Percentiles rank a stretch among this genome's conserved stretches.
Evolutionary conservation across 1,284 basidiomycete species (phyloP).

Genomic region (Cerrena zonata): DNA sequence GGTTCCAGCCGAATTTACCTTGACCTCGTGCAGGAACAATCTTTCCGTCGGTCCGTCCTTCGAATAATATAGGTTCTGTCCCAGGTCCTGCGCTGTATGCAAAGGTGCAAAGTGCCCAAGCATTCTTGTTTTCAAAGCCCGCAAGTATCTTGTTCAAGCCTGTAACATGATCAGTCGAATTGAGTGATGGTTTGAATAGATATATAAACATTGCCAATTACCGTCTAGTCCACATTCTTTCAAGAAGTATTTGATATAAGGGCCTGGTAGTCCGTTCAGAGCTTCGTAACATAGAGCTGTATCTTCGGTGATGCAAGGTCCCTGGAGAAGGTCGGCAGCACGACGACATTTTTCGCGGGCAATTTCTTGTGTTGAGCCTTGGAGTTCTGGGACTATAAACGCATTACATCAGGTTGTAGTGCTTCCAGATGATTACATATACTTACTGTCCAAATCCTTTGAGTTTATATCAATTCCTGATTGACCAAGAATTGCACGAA

Average conservation of each 20-base stretch:
- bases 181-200: not conserved
- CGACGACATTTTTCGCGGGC: constrained; percentile 82
- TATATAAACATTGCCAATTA: constrained; percentile 13
- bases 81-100: constrained; percentile 86
- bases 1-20: constrained; percentile 83
- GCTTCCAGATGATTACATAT: too few relatives aligned
- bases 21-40: constrained; percentile 86
- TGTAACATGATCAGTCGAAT: constrained; percentile 8
- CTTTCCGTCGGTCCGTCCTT: constrained; percentile 81
- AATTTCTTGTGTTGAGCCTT: constrained; percentile 89
- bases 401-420: too few relatives aligned
- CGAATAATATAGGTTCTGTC: constrained; percentile 80
- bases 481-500: constrained; percentile 67
- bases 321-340: constrained; percentile 78
- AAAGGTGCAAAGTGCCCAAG: constrained; percentile 92
- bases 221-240: constrained; percentile 74
- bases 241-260: constrained; percentile 95
- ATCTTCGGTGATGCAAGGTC: constrained; percentile 94
- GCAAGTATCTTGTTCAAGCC: constrained; percentile 83
- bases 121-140: constrained; percentile 78
- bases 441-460: constrained; percentile 63
- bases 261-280: constrained; percentile 85
- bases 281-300: constrained; percentile 91
- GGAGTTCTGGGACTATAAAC: constrained; percentile 79
- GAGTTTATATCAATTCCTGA: constrained; percentile 62